Evolutionary conservation across 805 yeast genomes (phyloP), one percentile per base, ranked within the genome.

Genomic region (Pichia cephalocereana): DNA sequence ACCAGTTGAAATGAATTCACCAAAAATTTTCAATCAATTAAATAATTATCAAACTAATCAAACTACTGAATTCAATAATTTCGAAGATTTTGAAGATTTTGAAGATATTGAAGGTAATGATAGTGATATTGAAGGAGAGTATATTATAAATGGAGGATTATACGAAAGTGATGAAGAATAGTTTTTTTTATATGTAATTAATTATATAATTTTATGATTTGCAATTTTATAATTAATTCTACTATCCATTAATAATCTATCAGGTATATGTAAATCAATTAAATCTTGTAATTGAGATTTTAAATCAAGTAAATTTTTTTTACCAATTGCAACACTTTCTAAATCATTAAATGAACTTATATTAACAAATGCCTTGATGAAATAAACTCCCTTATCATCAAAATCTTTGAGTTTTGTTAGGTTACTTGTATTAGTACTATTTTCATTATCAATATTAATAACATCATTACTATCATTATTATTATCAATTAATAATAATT

Each of bases 181-280:
- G 12, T 8, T 19, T 34, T 18, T 53, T 36, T 50, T 57, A 18
- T 58, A 55, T 42, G 49, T 52, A 46, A 43, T 30, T 55, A 40
- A 41, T 28, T 38, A 27, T 28, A 27, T 41, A 14, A 40, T 30
- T 6, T 30, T 41, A 15, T 42, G 38, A 9, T 47, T 37, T 11
- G 54, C 61, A n/a, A 59, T 55, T 46, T 56, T 56, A n/a, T 70
- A 65, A 47, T 62, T 63, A 30, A 84, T 72, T 55, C 96, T 74
- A 1, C 90, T 79, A 62, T 89, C 96, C 88, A 89, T 86, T 27
- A 74, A 70, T 60, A 78, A 79, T 52, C 96, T 72, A 58, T 86
- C 93, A 6, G 96, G 95, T 32, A 85, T 76, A 18, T 71, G 77
- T 43, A 90, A 70, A 43, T 79, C 78, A 9, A 90, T 72, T 44